Percentiles rank a stretch among this genome's conserved stretches.
Evolutionary conservation across 768 basidiomycete species (phyloP).

Genomic region (Rhodotorula babjevae): DNA sequence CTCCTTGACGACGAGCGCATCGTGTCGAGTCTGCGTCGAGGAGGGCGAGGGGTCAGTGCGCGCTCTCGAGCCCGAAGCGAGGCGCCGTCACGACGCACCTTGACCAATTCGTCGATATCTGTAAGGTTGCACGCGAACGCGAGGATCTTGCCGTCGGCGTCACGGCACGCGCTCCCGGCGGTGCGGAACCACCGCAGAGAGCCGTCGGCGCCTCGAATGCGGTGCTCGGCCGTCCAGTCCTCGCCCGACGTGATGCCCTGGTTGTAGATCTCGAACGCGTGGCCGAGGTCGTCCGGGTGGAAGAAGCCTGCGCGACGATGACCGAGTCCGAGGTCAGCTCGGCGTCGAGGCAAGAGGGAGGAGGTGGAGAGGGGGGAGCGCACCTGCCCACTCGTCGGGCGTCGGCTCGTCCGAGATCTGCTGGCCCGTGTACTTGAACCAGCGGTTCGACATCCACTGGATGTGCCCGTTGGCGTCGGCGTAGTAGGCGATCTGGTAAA

Average conservation of each 20-base stretch:
- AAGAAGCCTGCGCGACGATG: background rate
- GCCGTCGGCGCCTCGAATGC: slow-evolving; percentile 6
- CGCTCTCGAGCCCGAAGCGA: no score
- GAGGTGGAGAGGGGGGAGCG: background rate
- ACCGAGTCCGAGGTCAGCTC: no score
- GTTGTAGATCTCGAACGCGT: slow-evolving; percentile 9
- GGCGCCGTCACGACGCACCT: background rate
- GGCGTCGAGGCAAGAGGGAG: background rate
- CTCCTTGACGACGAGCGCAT: slow-evolving; percentile 14
- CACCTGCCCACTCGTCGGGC: background rate
- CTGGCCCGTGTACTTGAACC: slow-evolving; percentile 16
- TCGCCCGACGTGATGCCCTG: slow-evolving; percentile 10
- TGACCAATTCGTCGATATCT: slow-evolving; percentile 8
- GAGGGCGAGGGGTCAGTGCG: no score
- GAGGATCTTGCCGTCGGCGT: background rate
- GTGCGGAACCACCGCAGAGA: slow-evolving; percentile 6
- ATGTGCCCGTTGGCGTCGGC: slow-evolving; percentile 6
- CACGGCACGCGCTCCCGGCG: background rate
- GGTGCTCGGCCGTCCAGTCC: slow-evolving; percentile 26
- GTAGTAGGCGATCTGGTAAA: background rate
- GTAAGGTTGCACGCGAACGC: slow-evolving; percentile 7
- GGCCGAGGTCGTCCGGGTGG: slow-evolving; percentile 26
- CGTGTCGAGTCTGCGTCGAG: background rate
- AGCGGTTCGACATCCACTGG: slow-evolving; percentile 10
- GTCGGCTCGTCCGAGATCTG: no score